These are phyloP conservation scores for Hemileccinum rubropunctum DNA, from an alignment of 768 basidiomycete genomes.

Conservation along the genomic window DNA sequence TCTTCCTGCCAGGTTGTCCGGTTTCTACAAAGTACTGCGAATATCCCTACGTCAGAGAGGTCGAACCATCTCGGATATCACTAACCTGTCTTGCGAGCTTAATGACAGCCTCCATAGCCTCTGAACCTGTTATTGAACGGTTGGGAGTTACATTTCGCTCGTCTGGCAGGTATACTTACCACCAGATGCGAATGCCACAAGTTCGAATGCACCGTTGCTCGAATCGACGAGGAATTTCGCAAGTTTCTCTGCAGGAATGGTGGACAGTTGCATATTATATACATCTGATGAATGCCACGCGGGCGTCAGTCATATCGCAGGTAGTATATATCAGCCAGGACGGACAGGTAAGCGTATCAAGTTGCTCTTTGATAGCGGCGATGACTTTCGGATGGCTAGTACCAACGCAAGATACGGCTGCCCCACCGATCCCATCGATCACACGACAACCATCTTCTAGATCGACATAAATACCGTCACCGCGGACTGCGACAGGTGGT, in stretches of 20 bases:
- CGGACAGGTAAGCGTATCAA: constrained; percentile 75
- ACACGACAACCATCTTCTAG: constrained; percentile 67
- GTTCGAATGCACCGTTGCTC: constrained; percentile 71
- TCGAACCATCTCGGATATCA: not conserved
- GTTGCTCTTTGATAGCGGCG: constrained; percentile 74
- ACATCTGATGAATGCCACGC: constrained; percentile 52
- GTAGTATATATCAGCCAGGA: constrained; percentile 9
- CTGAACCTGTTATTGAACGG: constrained; percentile 56
- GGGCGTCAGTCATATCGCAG: not conserved
- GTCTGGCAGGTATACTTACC: constrained; percentile 39
- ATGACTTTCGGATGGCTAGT: constrained; percentile 69
- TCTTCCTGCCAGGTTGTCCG: constrained; percentile 64
- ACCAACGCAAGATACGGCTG: constrained; percentile 80
- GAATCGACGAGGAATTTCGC: constrained; percentile 62
- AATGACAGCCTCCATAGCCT: constrained; percentile 83
- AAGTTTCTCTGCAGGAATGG: constrained; percentile 76
- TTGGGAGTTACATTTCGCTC: not conserved
- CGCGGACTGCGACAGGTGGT: constrained; percentile 65
- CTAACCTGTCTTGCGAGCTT: constrained; percentile 77
- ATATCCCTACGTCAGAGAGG: constrained; percentile 9
- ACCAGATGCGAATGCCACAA: constrained; percentile 71
- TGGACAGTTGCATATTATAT: constrained; percentile 84
- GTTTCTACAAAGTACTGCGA: constrained; percentile 69
- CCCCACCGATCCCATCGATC: constrained; percentile 83
- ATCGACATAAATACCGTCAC: constrained; percentile 67